phyloP scores from a whole-genome alignment of 1,284 basidiomycete genomes.

The Neotropicomus parvogracilis region DNA sequence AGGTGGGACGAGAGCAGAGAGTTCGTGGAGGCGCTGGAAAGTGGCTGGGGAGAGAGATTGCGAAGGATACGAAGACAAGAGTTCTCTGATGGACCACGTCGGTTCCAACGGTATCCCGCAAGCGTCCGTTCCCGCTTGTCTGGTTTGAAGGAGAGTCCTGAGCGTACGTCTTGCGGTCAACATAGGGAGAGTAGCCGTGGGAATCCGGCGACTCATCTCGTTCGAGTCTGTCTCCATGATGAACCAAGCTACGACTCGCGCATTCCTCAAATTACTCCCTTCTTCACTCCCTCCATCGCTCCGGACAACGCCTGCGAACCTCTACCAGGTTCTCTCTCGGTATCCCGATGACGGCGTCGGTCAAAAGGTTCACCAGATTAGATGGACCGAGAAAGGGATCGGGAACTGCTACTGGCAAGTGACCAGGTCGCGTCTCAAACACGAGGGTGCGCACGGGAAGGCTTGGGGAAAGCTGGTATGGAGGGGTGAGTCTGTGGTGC shows the following conservation, averaged over 20 bases:
- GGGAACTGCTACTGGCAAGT: constrained; percentile 68
- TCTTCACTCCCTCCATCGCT: constrained; percentile 54
- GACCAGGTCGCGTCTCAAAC: constrained; percentile 63
- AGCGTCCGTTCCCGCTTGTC: constrained; percentile 42
- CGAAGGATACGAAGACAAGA: constrained; percentile 70
- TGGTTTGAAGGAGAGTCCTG: constrained; percentile 5
- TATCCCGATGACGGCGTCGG: constrained; percentile 66
- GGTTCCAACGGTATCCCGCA: constrained; percentile 60
- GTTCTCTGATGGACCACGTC: constrained; percentile 72
- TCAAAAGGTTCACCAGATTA: constrained; percentile 60
- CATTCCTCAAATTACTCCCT: constrained; percentile 55
- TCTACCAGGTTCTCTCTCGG: constrained; percentile 69
- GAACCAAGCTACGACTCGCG: constrained; percentile 35
- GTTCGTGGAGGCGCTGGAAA: constrained; percentile 58
- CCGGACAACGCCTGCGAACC: constrained; percentile 49
- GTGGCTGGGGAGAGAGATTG: constrained; percentile 55
- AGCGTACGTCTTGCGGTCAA: neutral
- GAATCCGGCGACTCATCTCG: constrained; percentile 11
- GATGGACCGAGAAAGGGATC: constrained; percentile 71
- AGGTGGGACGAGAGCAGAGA: constrained; percentile 68
- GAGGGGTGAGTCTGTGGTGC: constrained; percentile 54
- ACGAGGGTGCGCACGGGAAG: constrained; percentile 68
- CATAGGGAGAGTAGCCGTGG: constrained; percentile 20
- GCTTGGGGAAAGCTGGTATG: constrained; percentile 75
- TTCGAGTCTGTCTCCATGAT: constrained; percentile 10